Evolutionary conservation across 805 yeast species (phyloP).

Genomic region (Suhomyces vadensis): DNA sequence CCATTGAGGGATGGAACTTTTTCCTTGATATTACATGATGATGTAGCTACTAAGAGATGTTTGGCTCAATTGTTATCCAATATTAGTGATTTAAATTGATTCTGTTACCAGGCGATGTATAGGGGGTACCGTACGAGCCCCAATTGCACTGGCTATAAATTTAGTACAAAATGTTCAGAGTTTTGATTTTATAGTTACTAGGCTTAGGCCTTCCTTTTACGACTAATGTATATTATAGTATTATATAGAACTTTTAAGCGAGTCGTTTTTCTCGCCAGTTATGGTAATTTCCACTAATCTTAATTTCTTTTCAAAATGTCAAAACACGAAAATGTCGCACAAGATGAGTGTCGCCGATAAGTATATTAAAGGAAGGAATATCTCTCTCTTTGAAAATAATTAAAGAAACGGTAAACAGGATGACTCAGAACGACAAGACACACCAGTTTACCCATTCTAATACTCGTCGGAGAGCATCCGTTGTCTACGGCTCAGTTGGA

Average conservation of each 20-base stretch:
- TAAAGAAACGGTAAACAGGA: neutral
- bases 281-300: neutral
- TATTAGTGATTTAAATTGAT: constrained; percentile 34
- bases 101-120: constrained; percentile 14
- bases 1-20: constrained; percentile 88
- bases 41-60: constrained; percentile 83
- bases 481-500: constrained; percentile 53
- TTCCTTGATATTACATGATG: constrained; percentile 75
- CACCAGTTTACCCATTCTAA: constrained; percentile 45
- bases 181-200: neutral
- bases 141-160: no score
- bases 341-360: constrained; percentile 2
- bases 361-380: neutral
- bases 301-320: neutral
- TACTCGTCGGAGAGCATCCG: constrained; percentile 51
- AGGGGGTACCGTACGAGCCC: no score
- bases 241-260: neutral
- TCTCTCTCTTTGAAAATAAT: neutral
- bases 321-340: neutral
- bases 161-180: no score
- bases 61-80: constrained; percentile 77
- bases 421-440: constrained; percentile 9
- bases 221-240: neutral
- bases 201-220: neutral
- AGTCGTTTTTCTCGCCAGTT: no score